Percentiles rank a stretch among this genome's conserved stretches.
Evolutionary conservation across 371 early-diverging fungal species (phyloP).

Genomic region (Mucor circinelloides): DNA sequence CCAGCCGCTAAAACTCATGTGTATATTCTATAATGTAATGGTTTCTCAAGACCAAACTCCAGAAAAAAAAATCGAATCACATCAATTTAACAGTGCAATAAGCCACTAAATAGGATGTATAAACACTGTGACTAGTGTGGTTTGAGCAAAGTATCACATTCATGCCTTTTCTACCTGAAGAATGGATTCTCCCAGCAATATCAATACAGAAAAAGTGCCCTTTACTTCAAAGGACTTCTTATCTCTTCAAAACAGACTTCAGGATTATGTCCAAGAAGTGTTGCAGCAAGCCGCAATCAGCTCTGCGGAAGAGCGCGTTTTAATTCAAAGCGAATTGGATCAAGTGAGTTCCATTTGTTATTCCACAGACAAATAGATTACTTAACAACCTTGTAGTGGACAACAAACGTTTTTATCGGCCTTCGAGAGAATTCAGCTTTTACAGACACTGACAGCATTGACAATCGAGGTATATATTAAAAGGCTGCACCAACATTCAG

Average conservation of each 20-base stretch:
- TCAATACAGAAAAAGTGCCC: not conserved
- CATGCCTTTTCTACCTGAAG: not conserved
- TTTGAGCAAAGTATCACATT: not conserved
- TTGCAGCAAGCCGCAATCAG: not conserved
- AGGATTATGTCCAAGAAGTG: not conserved
- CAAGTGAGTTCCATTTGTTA: too few relatives aligned
- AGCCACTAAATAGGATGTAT: slow-evolving; percentile 1
- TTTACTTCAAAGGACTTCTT: not conserved
- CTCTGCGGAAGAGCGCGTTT: not conserved
- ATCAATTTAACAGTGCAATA: not conserved
- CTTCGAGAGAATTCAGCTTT: not conserved
- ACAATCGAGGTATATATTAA: not conserved
- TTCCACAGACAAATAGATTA: too few relatives aligned
- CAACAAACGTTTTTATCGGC: not conserved
- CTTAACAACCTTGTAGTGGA: not conserved
- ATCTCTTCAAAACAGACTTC: not conserved
- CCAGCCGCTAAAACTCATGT: slow-evolving; percentile 52
- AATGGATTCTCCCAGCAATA: not conserved
- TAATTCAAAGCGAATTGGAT: not conserved
- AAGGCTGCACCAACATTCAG: too few relatives aligned
- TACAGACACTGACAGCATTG: not conserved
- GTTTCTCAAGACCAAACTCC: not conserved
- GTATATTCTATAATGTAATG: not conserved
- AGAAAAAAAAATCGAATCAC: slow-evolving; percentile 2
- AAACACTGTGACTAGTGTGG: not conserved